Conservation (phyloP, 164 flowering plant genomes). For the Litsea cubeba region DNA sequence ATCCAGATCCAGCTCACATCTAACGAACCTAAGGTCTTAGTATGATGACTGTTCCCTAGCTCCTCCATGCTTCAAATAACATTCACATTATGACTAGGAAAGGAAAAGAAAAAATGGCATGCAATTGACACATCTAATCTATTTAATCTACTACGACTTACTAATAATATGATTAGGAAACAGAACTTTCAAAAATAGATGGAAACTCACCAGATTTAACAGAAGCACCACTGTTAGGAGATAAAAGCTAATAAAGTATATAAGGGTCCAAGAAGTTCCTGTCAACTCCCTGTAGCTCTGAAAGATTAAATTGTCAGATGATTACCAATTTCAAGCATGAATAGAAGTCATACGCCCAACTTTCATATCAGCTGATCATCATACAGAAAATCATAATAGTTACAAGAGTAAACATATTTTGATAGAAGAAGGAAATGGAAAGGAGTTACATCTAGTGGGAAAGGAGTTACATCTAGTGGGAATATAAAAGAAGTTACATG, state of each 20-base stretch:
- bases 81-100: not conserved
- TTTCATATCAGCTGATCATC: not conserved
- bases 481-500: too few species aligned
- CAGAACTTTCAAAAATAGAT: not conserved
- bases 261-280: slow-evolving; percentile 63
- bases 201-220: slow-evolving; percentile 62
- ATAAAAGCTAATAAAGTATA: slow-evolving; percentile 84
- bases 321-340: slow-evolving; percentile 3
- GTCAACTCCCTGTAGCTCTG: slow-evolving; percentile 84
- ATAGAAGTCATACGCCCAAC: not conserved
- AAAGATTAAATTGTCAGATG: slow-evolving; percentile 13
- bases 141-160: not conserved
- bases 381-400: not conserved
- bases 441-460: too few species aligned
- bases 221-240: slow-evolving; percentile 72
- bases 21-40: too few species aligned
- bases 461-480: too few species aligned
- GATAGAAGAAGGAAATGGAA: too few species aligned
- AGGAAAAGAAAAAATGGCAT: not conserved
- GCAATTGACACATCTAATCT: not conserved
- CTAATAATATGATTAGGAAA: not conserved
- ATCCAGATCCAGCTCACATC: too few species aligned
- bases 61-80: not conserved
- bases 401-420: not conserved
- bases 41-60: too few species aligned